Conservation (phyloP, 2,329 filamentous ascomycete genomes). For the Colletotrichum navitas region DNA sequence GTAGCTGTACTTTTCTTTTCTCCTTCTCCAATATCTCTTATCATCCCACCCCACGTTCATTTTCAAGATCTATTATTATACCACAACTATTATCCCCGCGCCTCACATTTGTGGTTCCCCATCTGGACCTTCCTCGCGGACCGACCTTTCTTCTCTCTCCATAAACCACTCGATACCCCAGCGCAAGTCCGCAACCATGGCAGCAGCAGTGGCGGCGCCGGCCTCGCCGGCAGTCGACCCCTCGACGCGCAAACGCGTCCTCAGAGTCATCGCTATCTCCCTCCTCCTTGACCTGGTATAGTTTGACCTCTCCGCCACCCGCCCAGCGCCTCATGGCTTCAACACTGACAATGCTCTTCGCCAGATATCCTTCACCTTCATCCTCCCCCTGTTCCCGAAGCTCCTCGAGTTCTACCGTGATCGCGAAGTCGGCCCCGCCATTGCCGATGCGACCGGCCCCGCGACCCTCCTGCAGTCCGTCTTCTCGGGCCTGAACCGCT, state of each 20-base stretch:
- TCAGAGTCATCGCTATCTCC: constrained; percentile 90
- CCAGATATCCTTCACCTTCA: constrained; percentile 98
- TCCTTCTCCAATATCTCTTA: constrained; percentile 5
- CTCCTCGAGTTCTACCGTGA: constrained; percentile 97
- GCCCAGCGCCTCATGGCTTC: not conserved
- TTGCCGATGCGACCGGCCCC: constrained; percentile 58
- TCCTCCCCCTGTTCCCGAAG: constrained; percentile 94
- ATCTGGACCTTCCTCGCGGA: constrained; percentile 14
- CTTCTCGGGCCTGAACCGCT: constrained; percentile 86
- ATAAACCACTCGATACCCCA: not conserved
- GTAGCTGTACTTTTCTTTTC: not conserved
- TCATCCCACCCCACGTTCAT: constrained; percentile 2
- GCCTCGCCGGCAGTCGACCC: constrained; percentile 58
- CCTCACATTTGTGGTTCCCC: not conserved
- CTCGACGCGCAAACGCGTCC: constrained; percentile 79
- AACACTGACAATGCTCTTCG: constrained; percentile 23
- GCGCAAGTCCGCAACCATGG: constrained; percentile 39
- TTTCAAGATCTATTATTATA: not conserved
- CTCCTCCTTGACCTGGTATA: constrained; percentile 92
- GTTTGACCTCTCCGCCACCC: constrained; percentile 47
- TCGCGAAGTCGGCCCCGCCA: constrained; percentile 72
- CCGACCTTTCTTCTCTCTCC: constrained; percentile 1
- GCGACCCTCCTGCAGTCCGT: constrained; percentile 82
- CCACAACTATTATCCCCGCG: not conserved
- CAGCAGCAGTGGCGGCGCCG: constrained; percentile 23